These are phyloP conservation scores for Suillus decipiens DNA, from an alignment of 768 basidiomycete genomes.

Conservation along the genomic window DNA sequence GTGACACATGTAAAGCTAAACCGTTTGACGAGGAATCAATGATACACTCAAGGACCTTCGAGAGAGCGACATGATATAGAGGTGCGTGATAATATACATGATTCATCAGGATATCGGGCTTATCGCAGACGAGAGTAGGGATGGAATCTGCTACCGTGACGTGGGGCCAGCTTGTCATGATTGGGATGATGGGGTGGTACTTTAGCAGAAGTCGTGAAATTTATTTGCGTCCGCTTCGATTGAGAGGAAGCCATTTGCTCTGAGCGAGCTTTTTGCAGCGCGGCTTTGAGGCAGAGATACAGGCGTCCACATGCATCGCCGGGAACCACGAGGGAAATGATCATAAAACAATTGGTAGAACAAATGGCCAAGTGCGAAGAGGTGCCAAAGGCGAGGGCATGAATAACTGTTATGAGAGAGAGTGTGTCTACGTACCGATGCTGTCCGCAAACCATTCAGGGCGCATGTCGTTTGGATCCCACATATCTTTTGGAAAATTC, in stretches of 20 bases:
- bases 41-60: too few species aligned
- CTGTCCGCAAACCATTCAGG: constrained; percentile 76
- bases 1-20: background rate
- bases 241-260: constrained; percentile 59
- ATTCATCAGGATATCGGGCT: constrained; percentile 4
- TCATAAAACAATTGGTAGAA: constrained; percentile 7
- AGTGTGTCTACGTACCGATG: constrained; percentile 59
- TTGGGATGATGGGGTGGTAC: constrained; percentile 14
- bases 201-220: constrained; percentile 48
- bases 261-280: constrained; percentile 60
- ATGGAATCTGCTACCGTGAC: constrained; percentile 28
- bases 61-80: constrained; percentile 2
- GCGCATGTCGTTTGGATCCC: constrained; percentile 67
- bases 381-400: constrained; percentile 8
- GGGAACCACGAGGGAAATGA: constrained; percentile 3
- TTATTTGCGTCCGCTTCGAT: constrained; percentile 62
- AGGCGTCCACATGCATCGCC: background rate
- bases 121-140: constrained; percentile 30
- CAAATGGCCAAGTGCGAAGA: constrained; percentile 10
- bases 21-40: background rate
- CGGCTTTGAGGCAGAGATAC: constrained; percentile 44
- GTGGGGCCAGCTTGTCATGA: constrained; percentile 22
- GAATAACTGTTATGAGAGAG: background rate
- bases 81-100: background rate
- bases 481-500: constrained; percentile 73